Percentiles rank a stretch among this genome's conserved stretches.
Conservation (phyloP, 768 basidiomycete genomes). For the Exidia glandulosa region DNA sequence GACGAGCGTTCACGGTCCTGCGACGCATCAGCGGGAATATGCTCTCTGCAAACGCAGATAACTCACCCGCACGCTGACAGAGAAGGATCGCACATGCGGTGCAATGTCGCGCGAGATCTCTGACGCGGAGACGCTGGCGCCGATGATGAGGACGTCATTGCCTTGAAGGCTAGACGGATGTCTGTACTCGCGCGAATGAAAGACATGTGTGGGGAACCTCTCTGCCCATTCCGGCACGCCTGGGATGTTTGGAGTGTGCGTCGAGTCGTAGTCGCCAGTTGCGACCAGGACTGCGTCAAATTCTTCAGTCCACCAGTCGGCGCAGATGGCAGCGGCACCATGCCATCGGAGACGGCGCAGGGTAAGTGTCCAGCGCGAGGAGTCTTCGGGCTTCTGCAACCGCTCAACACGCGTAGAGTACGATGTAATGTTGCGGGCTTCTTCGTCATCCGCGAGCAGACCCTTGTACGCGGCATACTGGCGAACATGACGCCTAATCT, state of each 20-base stretch:
- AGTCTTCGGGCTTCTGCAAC: background rate
- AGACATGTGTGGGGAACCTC: slow-evolving; percentile 8
- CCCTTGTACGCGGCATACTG: background rate
- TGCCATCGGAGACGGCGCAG: slow-evolving; percentile 1
- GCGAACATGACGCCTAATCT: background rate
- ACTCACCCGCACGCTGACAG: background rate
- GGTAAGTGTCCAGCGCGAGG: slow-evolving; percentile 1
- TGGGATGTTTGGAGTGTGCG: slow-evolving; percentile 21
- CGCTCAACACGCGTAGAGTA: background rate
- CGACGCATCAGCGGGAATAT: slow-evolving; percentile 6
- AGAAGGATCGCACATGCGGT: background rate
- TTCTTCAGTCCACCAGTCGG: slow-evolving; percentile 18
- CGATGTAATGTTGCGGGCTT: background rate
- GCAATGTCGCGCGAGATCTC: slow-evolving; percentile 28
- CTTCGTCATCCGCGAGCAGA: background rate
- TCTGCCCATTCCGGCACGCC: slow-evolving; percentile 21
- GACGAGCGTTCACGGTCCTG: slow-evolving; percentile 13
- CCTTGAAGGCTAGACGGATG: slow-evolving; percentile 19
- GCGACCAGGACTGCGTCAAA: slow-evolving; percentile 25
- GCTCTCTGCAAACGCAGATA: accelerated
- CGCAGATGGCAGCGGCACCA: background rate
- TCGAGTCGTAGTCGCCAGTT: slow-evolving; percentile 22
- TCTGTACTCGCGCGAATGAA: slow-evolving; percentile 24
- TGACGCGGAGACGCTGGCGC: slow-evolving; percentile 26
- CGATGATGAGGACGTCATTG: slow-evolving; percentile 26